Percentiles rank a stretch among this genome's conserved stretches.
Conservation (phyloP, 352 stramenopile genomes). For the Phytopythium boreale region DNA sequence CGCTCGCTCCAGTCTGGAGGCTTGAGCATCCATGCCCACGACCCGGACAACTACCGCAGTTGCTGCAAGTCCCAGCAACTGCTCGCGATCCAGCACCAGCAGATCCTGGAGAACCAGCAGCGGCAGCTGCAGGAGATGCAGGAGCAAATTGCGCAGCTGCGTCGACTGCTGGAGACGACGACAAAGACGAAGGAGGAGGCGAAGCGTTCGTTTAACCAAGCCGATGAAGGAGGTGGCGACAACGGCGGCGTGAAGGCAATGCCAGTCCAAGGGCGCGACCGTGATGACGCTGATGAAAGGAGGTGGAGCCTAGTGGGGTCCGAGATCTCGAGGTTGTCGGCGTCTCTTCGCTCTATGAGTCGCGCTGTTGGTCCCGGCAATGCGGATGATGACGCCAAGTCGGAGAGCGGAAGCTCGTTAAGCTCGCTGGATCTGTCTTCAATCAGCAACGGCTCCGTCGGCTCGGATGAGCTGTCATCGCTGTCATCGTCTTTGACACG, state of each 20-base stretch:
- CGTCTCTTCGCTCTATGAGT: slow-evolving; percentile 12
- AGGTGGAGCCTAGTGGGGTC: not conserved
- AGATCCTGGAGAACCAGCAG: slow-evolving; percentile 77
- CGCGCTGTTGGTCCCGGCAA: slow-evolving; percentile 6
- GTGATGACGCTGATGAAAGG: not conserved
- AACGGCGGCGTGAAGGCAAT: not conserved
- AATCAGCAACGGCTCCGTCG: slow-evolving; percentile 40
- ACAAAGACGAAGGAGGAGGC: slow-evolving; percentile 23
- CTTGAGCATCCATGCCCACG: not conserved
- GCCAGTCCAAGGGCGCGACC: not conserved
- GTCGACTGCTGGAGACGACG: slow-evolving; percentile 30
- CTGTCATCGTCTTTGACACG: slow-evolving; percentile 53
- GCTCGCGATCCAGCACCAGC: slow-evolving; percentile 68
- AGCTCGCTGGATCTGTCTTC: slow-evolving; percentile 68
- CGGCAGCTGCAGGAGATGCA: slow-evolving; percentile 69
- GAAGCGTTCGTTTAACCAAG: slow-evolving; percentile 4
- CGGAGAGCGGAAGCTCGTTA: slow-evolving; percentile 21
- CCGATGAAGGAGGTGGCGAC: slow-evolving; percentile 1
- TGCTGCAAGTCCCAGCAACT: slow-evolving; percentile 69
- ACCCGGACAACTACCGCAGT: slow-evolving; percentile 22
- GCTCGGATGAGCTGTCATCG: slow-evolving; percentile 52
- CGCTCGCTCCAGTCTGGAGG: not conserved
- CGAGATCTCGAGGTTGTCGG: slow-evolving; percentile 20
- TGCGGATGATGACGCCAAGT: slow-evolving; percentile 9
- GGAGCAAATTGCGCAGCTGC: slow-evolving; percentile 61